Conservation (phyloP, 2,329 filamentous ascomycete genomes). For the Byssoonygena ceratinophila region DNA sequence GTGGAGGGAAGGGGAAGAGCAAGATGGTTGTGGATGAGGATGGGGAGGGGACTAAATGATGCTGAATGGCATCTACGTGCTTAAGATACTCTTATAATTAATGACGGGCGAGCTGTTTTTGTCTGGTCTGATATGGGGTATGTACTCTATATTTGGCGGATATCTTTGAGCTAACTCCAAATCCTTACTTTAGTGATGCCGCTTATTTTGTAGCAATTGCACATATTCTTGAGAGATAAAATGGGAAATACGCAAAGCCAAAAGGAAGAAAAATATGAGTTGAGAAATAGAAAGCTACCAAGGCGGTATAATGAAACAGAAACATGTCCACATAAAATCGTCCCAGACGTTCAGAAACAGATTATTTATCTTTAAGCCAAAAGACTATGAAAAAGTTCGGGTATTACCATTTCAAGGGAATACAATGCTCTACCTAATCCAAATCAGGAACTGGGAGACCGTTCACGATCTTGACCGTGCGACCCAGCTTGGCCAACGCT, state of each 20-base stretch:
- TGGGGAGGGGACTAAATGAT: neutral
- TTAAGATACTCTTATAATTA: neutral
- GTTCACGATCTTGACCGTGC: conserved; percentile 61
- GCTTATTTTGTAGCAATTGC: neutral
- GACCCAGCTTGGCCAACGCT: conserved; percentile 56
- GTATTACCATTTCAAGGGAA: neutral
- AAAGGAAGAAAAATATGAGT: neutral
- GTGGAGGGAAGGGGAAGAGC: conserved; percentile 2
- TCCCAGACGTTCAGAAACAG: neutral
- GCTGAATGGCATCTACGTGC: neutral
- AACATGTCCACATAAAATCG: neutral
- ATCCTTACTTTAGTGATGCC: neutral
- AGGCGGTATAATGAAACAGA: neutral
- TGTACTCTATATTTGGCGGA: neutral
- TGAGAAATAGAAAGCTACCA: neutral
- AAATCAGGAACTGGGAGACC: conserved; percentile 66
- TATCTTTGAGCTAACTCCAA: neutral
- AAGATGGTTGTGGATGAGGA: conserved; percentile 12
- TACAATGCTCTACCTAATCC: conserved; percentile 32
- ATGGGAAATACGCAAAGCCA: neutral
- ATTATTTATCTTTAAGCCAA: neutral
- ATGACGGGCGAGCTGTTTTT: neutral
- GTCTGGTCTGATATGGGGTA: neutral
- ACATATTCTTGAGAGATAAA: too few relatives aligned
- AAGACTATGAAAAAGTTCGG: neutral